Evolutionary conservation across 2,329 filamentous ascomycete genomes (phyloP), one percentile per base, ranked within the genome.

Genomic region (Claviceps citrina): DNA sequence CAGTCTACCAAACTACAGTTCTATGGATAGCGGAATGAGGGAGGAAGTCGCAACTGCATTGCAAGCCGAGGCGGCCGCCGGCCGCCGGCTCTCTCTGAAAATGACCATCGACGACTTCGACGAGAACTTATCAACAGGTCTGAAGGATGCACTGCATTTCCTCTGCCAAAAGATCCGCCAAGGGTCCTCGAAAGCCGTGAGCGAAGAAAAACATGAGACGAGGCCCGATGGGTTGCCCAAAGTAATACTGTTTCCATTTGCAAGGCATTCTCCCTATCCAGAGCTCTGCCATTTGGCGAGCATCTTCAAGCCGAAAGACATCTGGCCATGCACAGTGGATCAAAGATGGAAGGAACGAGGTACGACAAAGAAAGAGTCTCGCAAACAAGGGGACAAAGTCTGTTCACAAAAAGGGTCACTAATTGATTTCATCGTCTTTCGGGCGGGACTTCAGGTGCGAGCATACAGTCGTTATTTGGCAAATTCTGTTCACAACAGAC

Each of bases 261-360:
- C 89, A 0, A 73, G 89, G 1, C 89, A 96, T 57, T 93, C 89
- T 0, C 93, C 84, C 0, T 89, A 91, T 44, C 63, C 67, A 0
- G 89, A 95, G 54, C 69, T 93, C 3, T 81, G 84, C 46, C 61
- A 76, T 39, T 62, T 95, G 1, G 66, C 94, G 1, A 55, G 65
- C 3, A 65, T 67, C 0, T 82, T 95, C 49, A 71, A 63, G 22
- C 86, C 86, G 0, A 73, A 62, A 34, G 85, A 95, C 49, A 65
- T 95, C 2, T 82, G 81, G 64, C 85, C 87, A 0, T 94, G 86
- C 52, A 93, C 85, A 0, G 74, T 81, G 2, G 70, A 84, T 44
- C 59, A 69, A 0, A 61, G 62, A 1, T 95, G 86, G 86, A 42
- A 62, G 3, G 62, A 63, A 22, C 64, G 76, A 43, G 65, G 64